phyloP scores from a whole-genome alignment of 352 stramenopile species.

The Phytophthora megakarya region DNA sequence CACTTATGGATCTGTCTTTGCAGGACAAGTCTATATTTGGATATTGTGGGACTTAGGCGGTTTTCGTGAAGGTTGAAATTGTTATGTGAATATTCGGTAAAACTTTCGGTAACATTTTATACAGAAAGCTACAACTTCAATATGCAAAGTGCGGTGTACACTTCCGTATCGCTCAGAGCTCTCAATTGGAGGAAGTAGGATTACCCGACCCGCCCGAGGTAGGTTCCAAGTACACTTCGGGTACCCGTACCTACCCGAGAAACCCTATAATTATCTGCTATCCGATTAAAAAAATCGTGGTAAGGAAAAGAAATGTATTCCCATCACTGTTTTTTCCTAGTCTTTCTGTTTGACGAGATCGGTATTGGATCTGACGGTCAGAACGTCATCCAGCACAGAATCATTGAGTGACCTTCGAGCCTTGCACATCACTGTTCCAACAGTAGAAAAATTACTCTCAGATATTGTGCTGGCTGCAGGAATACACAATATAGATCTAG shows the following conservation, averaged over 20 bases:
- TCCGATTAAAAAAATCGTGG: no score
- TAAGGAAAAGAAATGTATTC: no score
- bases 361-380: neutral
- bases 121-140: no score
- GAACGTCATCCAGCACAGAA: neutral
- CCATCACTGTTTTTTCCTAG: no score
- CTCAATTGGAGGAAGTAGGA: no score
- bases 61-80: neutral
- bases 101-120: neutral
- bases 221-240: no score
- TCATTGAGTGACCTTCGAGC: neutral
- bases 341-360: no score
- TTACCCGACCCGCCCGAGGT: no score
- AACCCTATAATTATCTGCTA: no score
- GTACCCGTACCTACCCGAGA: no score
- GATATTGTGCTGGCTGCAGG: neutral
- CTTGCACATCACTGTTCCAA: neutral
- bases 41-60: neutral
- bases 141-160: no score
- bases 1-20: neutral
- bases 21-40: neutral
- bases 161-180: no score
- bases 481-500: neutral
- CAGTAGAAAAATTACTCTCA: neutral
- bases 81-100: neutral